A percentile compares a stretch with the other conserved stretches of the same genome.
phyloP scores from a whole-genome alignment of 805 yeast species.

The Lachancea nothofagi region DNA sequence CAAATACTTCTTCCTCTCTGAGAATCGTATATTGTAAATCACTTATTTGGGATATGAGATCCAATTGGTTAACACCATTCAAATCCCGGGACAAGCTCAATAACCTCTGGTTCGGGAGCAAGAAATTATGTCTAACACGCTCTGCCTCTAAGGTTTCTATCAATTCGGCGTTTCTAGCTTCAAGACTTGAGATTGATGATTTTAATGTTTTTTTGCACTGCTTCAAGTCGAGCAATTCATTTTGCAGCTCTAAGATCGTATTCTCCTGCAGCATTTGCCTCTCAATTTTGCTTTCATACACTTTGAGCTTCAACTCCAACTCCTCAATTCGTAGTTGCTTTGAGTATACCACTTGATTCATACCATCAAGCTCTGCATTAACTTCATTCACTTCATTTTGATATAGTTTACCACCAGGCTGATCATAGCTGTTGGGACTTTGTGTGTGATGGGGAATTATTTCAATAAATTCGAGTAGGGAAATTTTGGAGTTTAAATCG shows the following conservation, averaged over 20 bases:
- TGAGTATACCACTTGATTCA: neutral
- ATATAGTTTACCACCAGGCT: neutral
- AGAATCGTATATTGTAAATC: constrained; percentile 30
- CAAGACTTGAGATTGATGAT: constrained; percentile 14
- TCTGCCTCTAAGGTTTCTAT: constrained; percentile 23
- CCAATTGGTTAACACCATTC: constrained; percentile 31
- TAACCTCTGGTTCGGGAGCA: constrained; percentile 30
- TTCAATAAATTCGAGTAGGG: neutral
- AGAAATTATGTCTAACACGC: constrained; percentile 22
- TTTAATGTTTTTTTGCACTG: constrained; percentile 16
- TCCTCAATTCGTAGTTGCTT: constrained; percentile 35
- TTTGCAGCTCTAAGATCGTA: constrained; percentile 10
- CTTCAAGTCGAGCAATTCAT: constrained; percentile 22
- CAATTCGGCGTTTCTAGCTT: constrained; percentile 13
- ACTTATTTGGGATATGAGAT: constrained; percentile 41
- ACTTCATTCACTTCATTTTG: neutral
- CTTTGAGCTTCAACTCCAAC: constrained; percentile 39
- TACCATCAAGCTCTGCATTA: neutral
- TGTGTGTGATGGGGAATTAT: neutral
- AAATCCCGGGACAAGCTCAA: constrained; percentile 34
- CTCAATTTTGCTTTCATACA: constrained; percentile 41
- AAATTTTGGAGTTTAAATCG: neutral
- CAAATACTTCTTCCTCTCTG: neutral
- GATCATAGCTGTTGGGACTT: neutral
- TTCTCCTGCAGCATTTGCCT: constrained; percentile 29